phyloP scores from a whole-genome alignment of 306 rosid genomes.

The Prunus fruticosa region DNA sequence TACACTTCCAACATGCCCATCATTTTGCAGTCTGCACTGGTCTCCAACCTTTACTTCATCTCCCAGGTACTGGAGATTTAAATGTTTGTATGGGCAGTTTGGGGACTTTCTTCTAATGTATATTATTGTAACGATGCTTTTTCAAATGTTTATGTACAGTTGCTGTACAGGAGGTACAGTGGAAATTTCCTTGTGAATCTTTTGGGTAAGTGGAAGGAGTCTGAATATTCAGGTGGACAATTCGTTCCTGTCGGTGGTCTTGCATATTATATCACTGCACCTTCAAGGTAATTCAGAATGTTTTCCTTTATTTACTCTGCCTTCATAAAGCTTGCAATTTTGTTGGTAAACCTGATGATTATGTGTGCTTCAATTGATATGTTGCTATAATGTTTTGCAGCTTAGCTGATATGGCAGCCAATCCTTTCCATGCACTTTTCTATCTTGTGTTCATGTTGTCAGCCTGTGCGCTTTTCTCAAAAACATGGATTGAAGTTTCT shows the following conservation, averaged over 20 bases:
- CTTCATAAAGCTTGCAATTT: background rate
- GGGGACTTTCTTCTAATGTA: conserved; percentile 10
- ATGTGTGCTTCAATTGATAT: background rate
- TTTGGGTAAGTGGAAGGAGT: conserved; percentile 93
- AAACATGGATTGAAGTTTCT: conserved; percentile 97
- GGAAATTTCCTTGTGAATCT: conserved; percentile 87
- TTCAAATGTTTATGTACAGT: conserved; percentile 35
- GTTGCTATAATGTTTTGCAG: conserved; percentile 40
- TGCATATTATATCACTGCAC: conserved; percentile 92
- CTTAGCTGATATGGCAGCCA: conserved; percentile 97
- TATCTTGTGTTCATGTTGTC: conserved; percentile 88
- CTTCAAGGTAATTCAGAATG: conserved; percentile 57
- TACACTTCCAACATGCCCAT: conserved; percentile 99
- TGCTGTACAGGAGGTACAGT: conserved; percentile 77
- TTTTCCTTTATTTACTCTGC: background rate
- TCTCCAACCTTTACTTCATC: conserved; percentile 86
- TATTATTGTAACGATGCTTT: conserved; percentile 10
- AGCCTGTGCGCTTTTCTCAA: conserved; percentile 89
- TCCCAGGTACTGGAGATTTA: conserved; percentile 66
- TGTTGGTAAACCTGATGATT: conserved; percentile 4
- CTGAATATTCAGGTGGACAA: conserved; percentile 90
- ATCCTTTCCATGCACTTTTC: conserved; percentile 90
- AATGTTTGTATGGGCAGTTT: background rate
- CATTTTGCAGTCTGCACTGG: conserved; percentile 95
- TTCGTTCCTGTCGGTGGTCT: conserved; percentile 87